These are phyloP conservation scores for Lepidium didymum DNA, from an alignment of 345 rosid genomes.

Conservation along the genomic window DNA sequence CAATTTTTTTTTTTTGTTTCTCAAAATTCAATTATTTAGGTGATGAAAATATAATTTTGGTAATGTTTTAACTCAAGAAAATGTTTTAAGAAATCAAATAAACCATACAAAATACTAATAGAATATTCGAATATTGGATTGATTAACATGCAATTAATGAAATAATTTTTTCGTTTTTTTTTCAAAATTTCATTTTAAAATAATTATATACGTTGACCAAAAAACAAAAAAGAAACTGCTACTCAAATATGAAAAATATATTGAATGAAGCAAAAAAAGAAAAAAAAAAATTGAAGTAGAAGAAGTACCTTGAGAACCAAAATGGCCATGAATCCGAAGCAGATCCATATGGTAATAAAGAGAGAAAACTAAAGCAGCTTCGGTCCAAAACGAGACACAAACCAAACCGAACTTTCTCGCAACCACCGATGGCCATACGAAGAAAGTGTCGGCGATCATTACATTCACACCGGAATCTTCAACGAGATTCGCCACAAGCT, in stretches of 20 bases:
- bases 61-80: background rate
- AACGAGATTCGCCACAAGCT: slow-evolving; percentile 37
- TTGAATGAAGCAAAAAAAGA: background rate
- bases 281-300: background rate
- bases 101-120: background rate
- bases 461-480: slow-evolving; percentile 31
- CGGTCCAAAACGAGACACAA: slow-evolving; percentile 75
- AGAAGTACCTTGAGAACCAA: slow-evolving; percentile 38
- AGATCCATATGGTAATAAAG: slow-evolving; percentile 71
- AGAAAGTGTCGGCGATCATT: slow-evolving; percentile 66
- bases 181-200: background rate
- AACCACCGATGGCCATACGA: slow-evolving; percentile 60
- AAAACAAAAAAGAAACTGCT: background rate
- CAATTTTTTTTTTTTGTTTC: no score
- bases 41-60: background rate
- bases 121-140: slow-evolving; percentile 20
- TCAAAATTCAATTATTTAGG: no score
- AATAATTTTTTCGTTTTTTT: background rate
- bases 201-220: slow-evolving; percentile 12
- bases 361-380: slow-evolving; percentile 63
- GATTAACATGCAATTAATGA: background rate
- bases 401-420: slow-evolving; percentile 56
- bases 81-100: no score
- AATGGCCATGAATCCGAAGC: slow-evolving; percentile 59
- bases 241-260: slow-evolving; percentile 4